Evolutionary conservation across 495 filamentous ascomycete genomes (phyloP).

Genomic region (Lasiosphaeria hispida): DNA sequence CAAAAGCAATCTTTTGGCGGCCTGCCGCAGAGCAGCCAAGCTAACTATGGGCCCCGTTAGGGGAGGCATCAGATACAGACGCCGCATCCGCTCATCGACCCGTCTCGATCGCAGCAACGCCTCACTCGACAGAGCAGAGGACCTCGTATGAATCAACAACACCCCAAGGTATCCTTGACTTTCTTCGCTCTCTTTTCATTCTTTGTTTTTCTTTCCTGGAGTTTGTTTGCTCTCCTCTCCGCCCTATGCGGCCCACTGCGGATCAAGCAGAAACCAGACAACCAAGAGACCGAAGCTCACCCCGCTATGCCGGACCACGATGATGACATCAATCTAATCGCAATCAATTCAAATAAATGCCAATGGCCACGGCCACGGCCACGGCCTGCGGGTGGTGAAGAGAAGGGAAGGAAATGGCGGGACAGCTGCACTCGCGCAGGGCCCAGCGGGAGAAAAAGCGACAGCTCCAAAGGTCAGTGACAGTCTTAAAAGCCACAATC

Average conservation of each 20-base stretch:
- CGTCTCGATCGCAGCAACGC: conserved; percentile 26
- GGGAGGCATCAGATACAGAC: conserved; percentile 18
- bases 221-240: conserved; percentile 4
- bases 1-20: background rate
- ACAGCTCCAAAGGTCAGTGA: conserved; percentile 27
- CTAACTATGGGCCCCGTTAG: conserved; percentile 19
- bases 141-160: conserved; percentile 51
- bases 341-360: conserved; percentile 27
- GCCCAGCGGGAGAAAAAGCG: background rate
- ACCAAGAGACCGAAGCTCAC: conserved; percentile 10
- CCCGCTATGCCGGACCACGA: conserved; percentile 21
- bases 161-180: conserved; percentile 41
- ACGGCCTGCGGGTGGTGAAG: background rate
- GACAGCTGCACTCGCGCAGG: conserved; percentile 9
- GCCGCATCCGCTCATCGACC: conserved; percentile 22
- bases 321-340: conserved; percentile 30
- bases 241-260: background rate
- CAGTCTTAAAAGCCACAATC: conserved; percentile 26
- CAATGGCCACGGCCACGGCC: conserved; percentile 6
- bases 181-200: conserved; percentile 2
- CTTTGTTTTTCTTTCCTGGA: conserved; percentile 8
- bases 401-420: conserved; percentile 8
- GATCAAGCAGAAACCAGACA: conserved; percentile 7
- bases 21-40: conserved; percentile 3
- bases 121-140: conserved; percentile 42